Evolutionary conservation across 2,329 filamentous ascomycete genomes (phyloP).

Genomic region (Clarireedia homoeocarpa): DNA sequence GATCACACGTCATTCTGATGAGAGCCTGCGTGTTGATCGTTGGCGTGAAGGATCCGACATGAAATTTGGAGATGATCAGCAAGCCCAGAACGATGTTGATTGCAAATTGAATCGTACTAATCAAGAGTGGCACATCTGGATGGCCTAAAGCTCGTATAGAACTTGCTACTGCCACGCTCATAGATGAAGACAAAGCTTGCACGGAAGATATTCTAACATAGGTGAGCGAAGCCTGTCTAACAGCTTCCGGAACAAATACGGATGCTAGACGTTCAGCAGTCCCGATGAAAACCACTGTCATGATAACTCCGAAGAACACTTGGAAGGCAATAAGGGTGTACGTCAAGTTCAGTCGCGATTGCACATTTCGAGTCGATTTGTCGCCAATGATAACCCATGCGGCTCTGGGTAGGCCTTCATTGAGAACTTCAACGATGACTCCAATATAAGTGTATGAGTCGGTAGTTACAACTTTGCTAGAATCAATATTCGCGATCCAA

Average conservation of each 20-base stretch:
- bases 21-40: constrained; percentile 57
- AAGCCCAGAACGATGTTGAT: constrained; percentile 62
- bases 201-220: constrained; percentile 61
- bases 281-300: constrained; percentile 51
- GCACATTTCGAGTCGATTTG: constrained; percentile 42
- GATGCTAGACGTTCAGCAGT: constrained; percentile 47
- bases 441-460: constrained; percentile 64
- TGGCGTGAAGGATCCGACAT: constrained; percentile 45
- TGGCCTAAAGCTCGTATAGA: constrained; percentile 59
- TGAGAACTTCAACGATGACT: constrained; percentile 59
- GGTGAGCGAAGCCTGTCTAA: constrained; percentile 46
- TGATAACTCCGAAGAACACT: constrained; percentile 44
- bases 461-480: constrained; percentile 51
- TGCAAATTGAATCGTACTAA: constrained; percentile 54
- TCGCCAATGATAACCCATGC: constrained; percentile 65
- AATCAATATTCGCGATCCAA: constrained; percentile 63
- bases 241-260: constrained; percentile 54
- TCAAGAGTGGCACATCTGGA: constrained; percentile 60
- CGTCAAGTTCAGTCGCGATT: constrained; percentile 48
- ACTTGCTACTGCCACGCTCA: constrained; percentile 54
- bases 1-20: constrained; percentile 54
- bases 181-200: constrained; percentile 50
- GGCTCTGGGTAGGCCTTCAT: constrained; percentile 63
- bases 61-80: constrained; percentile 57
- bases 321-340: constrained; percentile 59